Evolutionary conservation across 2,329 filamentous ascomycete species (phyloP).

Genomic region (Pyrenochaeta sp.): DNA sequence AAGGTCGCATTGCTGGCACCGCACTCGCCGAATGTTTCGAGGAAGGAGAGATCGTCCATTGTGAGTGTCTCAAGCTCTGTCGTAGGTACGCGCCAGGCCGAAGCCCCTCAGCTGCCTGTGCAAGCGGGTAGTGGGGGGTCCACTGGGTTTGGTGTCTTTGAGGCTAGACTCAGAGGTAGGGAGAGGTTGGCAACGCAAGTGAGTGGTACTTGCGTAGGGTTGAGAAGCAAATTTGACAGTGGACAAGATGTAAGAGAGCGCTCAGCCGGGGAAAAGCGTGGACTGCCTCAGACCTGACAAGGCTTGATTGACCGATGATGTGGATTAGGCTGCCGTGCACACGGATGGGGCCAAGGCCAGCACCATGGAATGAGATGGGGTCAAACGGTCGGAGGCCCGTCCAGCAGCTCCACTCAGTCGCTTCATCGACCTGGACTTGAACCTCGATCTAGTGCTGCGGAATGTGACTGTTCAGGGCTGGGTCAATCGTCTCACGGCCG

Average conservation of each 20-base stretch:
- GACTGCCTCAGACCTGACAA: constrained; percentile 13
- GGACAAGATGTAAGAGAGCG: neutral
- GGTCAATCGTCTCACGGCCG: constrained; percentile 13
- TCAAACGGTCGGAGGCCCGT: neutral
- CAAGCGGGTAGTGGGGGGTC: constrained; percentile 1
- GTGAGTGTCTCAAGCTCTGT: constrained; percentile 1
- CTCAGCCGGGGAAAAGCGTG: constrained; percentile 1
- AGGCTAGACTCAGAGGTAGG: neutral
- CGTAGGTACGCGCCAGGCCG: neutral
- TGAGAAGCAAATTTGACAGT: neutral
- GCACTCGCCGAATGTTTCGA: constrained; percentile 16
- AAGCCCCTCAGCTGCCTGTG: neutral
- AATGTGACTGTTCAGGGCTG: neutral
- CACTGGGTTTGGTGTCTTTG: neutral
- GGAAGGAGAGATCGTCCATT: constrained; percentile 36
- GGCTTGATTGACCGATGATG: constrained; percentile 12
- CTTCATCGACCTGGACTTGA: neutral
- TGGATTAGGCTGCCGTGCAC: constrained; percentile 24
- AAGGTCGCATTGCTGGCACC: constrained; percentile 36
- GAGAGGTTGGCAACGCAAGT: neutral
- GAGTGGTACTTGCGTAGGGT: neutral
- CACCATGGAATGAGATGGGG: neutral
- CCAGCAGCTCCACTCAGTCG: neutral
- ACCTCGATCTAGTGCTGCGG: neutral
- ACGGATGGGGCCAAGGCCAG: constrained; percentile 4